Percentiles rank a stretch among this genome's conserved stretches.
These are phyloP conservation scores for Fragaria ananassa DNA, from an alignment of 306 rosid genomes.

Conservation along the genomic window DNA sequence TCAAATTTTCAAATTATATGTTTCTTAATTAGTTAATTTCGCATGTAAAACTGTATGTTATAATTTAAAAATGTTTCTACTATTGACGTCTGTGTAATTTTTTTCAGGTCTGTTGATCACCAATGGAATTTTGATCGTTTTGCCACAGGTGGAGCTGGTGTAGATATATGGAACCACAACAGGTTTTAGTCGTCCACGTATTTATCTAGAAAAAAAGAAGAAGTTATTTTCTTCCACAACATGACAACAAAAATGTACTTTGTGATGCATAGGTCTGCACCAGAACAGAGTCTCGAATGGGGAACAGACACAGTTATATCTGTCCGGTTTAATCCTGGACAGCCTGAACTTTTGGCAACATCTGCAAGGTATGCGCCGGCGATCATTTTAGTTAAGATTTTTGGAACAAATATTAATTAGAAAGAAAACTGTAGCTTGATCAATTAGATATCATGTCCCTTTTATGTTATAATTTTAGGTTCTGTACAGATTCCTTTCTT, in stretches of 20 bases:
- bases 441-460: background rate
- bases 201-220: background rate
- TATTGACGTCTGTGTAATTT: conserved; percentile 8
- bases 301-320: conserved; percentile 73
- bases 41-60: background rate
- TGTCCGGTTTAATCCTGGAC: conserved; percentile 80
- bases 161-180: conserved; percentile 87
- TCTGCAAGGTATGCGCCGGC: conserved; percentile 60
- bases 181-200: conserved; percentile 46
- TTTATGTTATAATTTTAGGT: background rate
- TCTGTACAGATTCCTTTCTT: background rate
- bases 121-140: conserved; percentile 81
- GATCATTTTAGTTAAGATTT: background rate
- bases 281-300: conserved; percentile 70
- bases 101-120: conserved; percentile 80
- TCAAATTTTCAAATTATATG: conserved; percentile 14
- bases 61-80: background rate
- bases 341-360: conserved; percentile 72
- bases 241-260: background rate
- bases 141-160: conserved; percentile 93
- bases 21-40: conserved; percentile 10
- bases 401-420: background rate
- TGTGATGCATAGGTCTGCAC: conserved; percentile 58
- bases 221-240: background rate
- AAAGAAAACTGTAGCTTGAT: background rate